Evolutionary conservation across 176 grass and related monocot species (phyloP).

Genomic region (Hordeum marinum): DNA sequence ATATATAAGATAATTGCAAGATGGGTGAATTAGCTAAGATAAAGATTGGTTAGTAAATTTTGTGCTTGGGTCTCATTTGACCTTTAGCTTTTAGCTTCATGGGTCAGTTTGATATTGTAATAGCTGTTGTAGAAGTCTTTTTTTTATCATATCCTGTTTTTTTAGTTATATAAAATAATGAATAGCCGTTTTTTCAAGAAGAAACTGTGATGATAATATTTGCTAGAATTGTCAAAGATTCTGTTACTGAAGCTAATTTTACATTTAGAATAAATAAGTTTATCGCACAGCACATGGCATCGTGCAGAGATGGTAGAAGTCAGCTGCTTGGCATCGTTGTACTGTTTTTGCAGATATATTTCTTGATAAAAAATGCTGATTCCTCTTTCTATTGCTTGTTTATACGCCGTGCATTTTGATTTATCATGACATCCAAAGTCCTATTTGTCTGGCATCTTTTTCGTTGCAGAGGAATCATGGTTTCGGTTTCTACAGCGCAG

Average conservation of each 20-base stretch:
- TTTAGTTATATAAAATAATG: neutral
- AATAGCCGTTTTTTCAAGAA: neutral
- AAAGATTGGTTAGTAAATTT: neutral
- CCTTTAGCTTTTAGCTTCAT: neutral
- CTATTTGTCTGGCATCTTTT: neutral
- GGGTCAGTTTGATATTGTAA: neutral
- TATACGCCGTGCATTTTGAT: neutral
- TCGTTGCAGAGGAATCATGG: conserved; percentile 53
- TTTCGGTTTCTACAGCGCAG: conserved; percentile 40
- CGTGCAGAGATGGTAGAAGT: neutral
- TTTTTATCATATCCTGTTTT: neutral
- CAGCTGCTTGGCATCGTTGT: neutral
- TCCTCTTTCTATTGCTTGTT: neutral
- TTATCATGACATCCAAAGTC: neutral
- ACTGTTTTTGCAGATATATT: neutral
- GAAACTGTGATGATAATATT: neutral
- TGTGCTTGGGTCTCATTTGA: neutral
- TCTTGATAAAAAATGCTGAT: neutral
- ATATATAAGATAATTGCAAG: neutral
- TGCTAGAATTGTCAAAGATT: neutral
- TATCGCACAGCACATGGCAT: neutral
- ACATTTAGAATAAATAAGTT: neutral
- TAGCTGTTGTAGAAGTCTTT: neutral
- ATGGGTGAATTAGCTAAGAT: neutral
- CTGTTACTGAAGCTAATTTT: neutral